A percentile compares a stretch with the other conserved stretches of the same genome.
These are phyloP conservation scores for Sclerotiophoma versabilis DNA, from an alignment of 2,329 filamentous ascomycete genomes.

Conservation along the genomic window DNA sequence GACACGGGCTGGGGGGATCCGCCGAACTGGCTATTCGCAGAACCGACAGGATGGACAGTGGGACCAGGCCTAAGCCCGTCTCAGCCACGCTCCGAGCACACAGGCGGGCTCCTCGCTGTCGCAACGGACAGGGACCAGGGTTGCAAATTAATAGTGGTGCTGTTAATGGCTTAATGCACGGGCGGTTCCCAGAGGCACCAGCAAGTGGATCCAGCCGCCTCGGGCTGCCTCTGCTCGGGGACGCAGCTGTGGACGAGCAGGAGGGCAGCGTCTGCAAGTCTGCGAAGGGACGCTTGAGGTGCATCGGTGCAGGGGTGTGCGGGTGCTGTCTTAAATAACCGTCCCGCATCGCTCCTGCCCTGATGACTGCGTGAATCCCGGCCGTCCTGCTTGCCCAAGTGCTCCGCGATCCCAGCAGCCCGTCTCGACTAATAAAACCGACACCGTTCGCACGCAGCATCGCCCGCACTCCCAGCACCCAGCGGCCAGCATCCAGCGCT, in stretches of 20 bases:
- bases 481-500: neutral
- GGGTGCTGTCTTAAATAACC: slow-evolving; percentile 34
- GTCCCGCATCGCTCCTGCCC: slow-evolving; percentile 31
- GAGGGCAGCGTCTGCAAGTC: slow-evolving; percentile 28
- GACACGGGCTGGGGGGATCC: slow-evolving; percentile 19
- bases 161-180: slow-evolving; percentile 29
- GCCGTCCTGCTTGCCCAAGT: slow-evolving; percentile 19
- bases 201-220: slow-evolving; percentile 29
- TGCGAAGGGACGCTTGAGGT: slow-evolving; percentile 19
- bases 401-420: slow-evolving; percentile 22
- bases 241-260: slow-evolving; percentile 22
- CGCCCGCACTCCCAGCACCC: neutral
- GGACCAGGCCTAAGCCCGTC: slow-evolving; percentile 21
- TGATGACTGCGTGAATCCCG: slow-evolving; percentile 32
- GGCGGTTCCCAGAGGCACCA: slow-evolving; percentile 30
- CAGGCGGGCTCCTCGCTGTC: slow-evolving; percentile 9
- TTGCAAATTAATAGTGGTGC: slow-evolving; percentile 30
- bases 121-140: slow-evolving; percentile 26
- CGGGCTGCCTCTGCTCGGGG: slow-evolving; percentile 21
- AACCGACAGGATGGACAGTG: slow-evolving; percentile 30
- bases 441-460: slow-evolving; percentile 14
- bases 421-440: slow-evolving; percentile 35
- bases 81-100: slow-evolving; percentile 27
- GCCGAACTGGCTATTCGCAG: slow-evolving; percentile 25
- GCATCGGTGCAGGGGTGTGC: slow-evolving; percentile 26